A percentile compares a stretch with the other conserved stretches of the same genome.
These are phyloP conservation scores for Aspergillus brasiliensis DNA, from an alignment of 2,329 filamentous ascomycete species.

Conservation along the genomic window DNA sequence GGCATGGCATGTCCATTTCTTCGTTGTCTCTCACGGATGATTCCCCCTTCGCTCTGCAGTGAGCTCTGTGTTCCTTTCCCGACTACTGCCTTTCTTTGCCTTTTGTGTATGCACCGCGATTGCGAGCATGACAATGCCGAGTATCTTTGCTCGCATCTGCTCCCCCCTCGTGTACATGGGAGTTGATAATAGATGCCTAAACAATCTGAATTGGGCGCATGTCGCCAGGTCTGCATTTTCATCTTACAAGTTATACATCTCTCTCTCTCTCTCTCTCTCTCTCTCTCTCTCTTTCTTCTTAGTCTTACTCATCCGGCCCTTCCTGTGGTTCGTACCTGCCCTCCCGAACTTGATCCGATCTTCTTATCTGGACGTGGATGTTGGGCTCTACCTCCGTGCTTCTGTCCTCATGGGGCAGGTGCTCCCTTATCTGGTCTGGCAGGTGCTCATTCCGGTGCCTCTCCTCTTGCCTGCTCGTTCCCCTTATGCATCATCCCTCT, in stretches of 20 bases:
- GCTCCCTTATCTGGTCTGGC: too few relatives aligned
- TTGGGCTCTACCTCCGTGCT: too few relatives aligned
- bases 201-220: conserved; percentile 2
- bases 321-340: background rate
- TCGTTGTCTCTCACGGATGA: conserved; percentile 28
- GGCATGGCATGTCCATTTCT: conserved; percentile 14
- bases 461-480: background rate
- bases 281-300: background rate
- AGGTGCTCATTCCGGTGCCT: background rate
- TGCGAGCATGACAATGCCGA: background rate
- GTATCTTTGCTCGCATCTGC: background rate
- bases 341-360: background rate
- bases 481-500: background rate
- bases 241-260: too few relatives aligned
- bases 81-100: background rate
- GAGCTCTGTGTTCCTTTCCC: conserved; percentile 14
- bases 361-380: background rate
- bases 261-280: background rate
- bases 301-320: background rate
- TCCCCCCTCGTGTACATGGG: conserved; percentile 3
- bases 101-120: background rate
- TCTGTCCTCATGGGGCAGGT: background rate
- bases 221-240: background rate
- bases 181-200: conserved; percentile 2
- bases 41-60: conserved; percentile 29